Evolutionary conservation across 179 eudicot species (phyloP), one percentile per base, ranked within the genome.

Genomic region (Beta corolliflora): DNA sequence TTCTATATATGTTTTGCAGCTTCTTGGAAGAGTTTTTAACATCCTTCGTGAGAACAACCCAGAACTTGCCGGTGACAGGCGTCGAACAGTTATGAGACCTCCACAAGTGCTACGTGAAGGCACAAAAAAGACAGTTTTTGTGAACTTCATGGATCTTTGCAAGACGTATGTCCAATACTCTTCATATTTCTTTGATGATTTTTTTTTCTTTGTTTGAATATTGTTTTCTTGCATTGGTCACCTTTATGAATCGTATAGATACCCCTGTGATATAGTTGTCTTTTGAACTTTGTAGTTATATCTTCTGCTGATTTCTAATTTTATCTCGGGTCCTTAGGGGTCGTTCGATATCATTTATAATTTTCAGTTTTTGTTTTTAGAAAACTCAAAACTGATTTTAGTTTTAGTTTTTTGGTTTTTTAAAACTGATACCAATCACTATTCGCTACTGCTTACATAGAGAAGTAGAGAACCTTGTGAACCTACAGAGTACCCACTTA

Each of bases 61-160:
- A 13, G 98, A 93, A 84, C 96, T 94, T 81, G 96, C 95, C 53
- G 94, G 94, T 77, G 95, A 91, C 81, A 88, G 95, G 79, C 87
- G 95, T 9, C 86, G 95, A 80, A 94, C 96, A 46, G 92, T 90
- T 75, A 90, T 93, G 94, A 89, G 93, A 82, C 98, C 97, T 67
- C 97, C 98, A 46, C 97, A 94, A 87, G 97, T 92, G 82, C 93
- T 94, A 70, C 95, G 96, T 83, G 97, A 94, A 89, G 98, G 98
- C 83, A 94, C 98, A 25, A 94, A 94, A 84, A 92, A 94, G 84
- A 94, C 98, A 0, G 94, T 94, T 64, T 92, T 93, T 81, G 98
- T 90, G 46, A 94, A 93, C 85, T 93, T 94, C 68, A 92, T 93
- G 96, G 98, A 94, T 80, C 92, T 94, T 71, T 94, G 98, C 91